phyloP scores from a whole-genome alignment of 768 basidiomycete genomes.

The Russula compacta region DNA sequence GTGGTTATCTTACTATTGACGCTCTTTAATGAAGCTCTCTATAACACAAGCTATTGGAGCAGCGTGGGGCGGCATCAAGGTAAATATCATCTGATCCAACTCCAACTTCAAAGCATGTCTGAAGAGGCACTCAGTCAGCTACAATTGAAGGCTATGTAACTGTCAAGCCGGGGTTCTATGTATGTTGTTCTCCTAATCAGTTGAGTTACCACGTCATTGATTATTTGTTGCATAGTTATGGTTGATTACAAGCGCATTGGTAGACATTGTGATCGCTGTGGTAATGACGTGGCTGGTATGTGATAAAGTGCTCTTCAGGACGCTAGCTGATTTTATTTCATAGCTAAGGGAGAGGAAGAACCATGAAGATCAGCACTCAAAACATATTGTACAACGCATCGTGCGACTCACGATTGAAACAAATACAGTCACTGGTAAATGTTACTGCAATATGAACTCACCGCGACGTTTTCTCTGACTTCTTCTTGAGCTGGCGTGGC shows the following conservation, averaged over 20 bases:
- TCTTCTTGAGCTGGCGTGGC: conserved; percentile 6
- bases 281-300: conserved; percentile 11
- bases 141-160: neutral
- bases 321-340: neutral
- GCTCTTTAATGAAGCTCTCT: neutral
- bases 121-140: neutral
- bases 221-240: neutral
- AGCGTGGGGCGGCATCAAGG: conserved; percentile 8
- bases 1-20: no score
- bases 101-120: neutral
- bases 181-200: neutral
- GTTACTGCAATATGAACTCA: neutral
- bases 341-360: neutral
- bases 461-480: neutral
- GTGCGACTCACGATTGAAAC: conserved; percentile 25
- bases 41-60: neutral
- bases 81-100: neutral
- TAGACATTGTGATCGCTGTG: conserved; percentile 10
- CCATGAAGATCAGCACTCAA: neutral
- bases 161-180: neutral
- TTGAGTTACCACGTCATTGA: neutral
- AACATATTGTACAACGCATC: conserved; percentile 17
- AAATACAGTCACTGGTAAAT: conserved; percentile 18
- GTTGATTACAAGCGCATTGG: conserved; percentile 4
- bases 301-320: neutral